Percentiles rank a stretch among this genome's conserved stretches.
These are phyloP conservation scores for Acanthamoeba healyi DNA, from an alignment of 208 protist species.

Conservation along the genomic window DNA sequence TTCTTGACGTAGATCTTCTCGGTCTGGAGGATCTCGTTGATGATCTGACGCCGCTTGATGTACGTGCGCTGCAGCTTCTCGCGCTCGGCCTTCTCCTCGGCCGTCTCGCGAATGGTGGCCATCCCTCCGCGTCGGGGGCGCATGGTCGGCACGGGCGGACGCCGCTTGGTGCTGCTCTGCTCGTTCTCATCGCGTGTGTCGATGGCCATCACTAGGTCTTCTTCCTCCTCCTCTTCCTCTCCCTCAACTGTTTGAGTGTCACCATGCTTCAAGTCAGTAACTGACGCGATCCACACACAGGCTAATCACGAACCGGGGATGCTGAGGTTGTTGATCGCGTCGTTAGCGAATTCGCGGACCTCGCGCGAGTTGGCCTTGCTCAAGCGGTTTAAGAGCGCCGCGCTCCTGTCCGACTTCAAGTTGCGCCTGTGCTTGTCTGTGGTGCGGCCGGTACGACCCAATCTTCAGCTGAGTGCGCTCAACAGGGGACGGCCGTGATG, in stretches of 20 bases:
- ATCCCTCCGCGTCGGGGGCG: neutral
- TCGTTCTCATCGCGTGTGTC: constrained; percentile 17
- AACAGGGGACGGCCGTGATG: neutral
- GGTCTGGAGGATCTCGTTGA: constrained; percentile 56
- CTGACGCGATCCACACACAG: neutral
- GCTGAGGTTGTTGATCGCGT: constrained; percentile 10
- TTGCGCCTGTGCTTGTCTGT: constrained; percentile 31
- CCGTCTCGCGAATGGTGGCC: neutral
- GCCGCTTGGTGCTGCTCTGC: neutral
- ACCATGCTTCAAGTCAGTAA: no score
- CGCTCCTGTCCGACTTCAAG: neutral
- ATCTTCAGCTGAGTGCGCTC: no score
- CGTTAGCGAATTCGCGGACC: neutral
- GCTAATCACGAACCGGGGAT: neutral
- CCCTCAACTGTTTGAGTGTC: neutral
- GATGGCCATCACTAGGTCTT: constrained; percentile 37
- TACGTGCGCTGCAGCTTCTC: neutral
- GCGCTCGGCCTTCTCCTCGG: neutral
- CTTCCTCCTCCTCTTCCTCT: neutral
- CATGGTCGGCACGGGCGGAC: neutral
- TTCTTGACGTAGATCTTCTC: constrained; percentile 21
- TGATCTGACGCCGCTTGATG: constrained; percentile 52
- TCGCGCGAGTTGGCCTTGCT: neutral
- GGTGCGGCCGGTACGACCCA: neutral
- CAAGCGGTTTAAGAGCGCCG: neutral